Base-by-base conservation (phyloP, 225 moss, liverwort and hornwort genomes). In the Marchantia polymorpha region DNA sequence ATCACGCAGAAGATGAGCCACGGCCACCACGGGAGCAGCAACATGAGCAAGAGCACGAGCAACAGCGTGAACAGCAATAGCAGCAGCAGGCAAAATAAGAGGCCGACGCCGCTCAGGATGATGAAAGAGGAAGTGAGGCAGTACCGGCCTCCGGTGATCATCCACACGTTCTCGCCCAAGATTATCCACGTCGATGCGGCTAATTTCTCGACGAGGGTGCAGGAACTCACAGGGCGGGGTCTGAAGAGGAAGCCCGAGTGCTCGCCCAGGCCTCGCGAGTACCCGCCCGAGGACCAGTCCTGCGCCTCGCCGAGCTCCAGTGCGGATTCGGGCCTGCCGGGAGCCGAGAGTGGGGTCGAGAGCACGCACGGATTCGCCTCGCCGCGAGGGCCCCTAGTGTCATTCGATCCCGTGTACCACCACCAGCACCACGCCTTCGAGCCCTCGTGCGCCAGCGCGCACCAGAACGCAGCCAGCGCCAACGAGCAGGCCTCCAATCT, bases 91-190 rank as follows among this genome's bases (percentile, higher is more conserved):
- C 87, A 84, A 52, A 88, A 47, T 78, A 88, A 88, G 71, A 85
- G 87, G 85, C 87, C 87, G 11, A 77, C 87, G n/a, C 87, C 87
- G 16, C 80, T 88, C 78, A 88, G 77, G 78, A 85, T 83, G 84
- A 81, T 73, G 80, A 87, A 87, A 79, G 87, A 84, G 84, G 87
- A 87, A 68, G 84, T 84, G 80, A 79, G 84, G 89, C 96, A 96
- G 80, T 91, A 88, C 81, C 87, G 91, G n/a, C 94, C 91, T 9
- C 96, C 96, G 12, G 91, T 96, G 30, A 90, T 88, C 80, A 78
- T 83, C 55, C 92, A 96, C 83, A 92, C 96, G 3, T 89, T 90
- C 80, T 90, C 96, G 10, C 96, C 96, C 26, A 92, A 92, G 83
- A 75, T 96, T 9, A 89, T 89, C 58, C 88, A 94, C 82, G 89